Evolutionary conservation across 257 asterid species (phyloP).

Genomic region (Forsythia suspensa): DNA sequence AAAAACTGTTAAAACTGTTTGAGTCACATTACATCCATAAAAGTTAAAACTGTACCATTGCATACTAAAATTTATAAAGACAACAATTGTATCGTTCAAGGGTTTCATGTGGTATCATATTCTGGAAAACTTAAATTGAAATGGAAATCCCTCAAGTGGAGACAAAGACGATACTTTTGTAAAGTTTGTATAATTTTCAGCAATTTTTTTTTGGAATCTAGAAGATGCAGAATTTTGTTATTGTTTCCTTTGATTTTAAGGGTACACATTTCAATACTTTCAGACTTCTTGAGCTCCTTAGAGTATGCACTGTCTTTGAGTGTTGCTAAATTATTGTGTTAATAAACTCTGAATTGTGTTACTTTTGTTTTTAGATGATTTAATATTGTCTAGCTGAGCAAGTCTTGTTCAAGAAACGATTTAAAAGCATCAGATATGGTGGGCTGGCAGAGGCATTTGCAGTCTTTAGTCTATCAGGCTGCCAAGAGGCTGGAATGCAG

Average conservation of each 20-base stretch:
- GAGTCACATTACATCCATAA: too few species aligned
- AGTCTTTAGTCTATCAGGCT: slow-evolving; percentile 56
- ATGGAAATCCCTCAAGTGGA: too few species aligned
- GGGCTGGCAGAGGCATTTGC: slow-evolving; percentile 80
- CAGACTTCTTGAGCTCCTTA: too few species aligned
- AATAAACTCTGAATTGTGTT: neutral
- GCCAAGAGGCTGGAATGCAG: slow-evolving; percentile 53
- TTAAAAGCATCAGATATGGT: slow-evolving; percentile 37
- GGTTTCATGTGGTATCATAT: neutral
- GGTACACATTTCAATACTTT: too few species aligned
- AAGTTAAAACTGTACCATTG: neutral
- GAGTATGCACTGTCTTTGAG: neutral
- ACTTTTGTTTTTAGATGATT: slow-evolving; percentile 10
- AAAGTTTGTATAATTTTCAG: too few species aligned
- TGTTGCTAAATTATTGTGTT: neutral
- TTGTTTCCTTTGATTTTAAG: too few species aligned
- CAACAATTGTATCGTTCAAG: neutral
- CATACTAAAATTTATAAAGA: neutral
- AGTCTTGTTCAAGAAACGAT: slow-evolving; percentile 8
- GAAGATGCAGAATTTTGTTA: too few species aligned
- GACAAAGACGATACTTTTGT: too few species aligned
- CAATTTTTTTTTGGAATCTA: too few species aligned
- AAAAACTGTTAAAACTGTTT: too few species aligned
- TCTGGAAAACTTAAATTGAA: too few species aligned
- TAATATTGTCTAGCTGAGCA: slow-evolving; percentile 3